Conservation (phyloP, 2,329 filamentous ascomycete species). For the Leptographium procerum region DNA sequence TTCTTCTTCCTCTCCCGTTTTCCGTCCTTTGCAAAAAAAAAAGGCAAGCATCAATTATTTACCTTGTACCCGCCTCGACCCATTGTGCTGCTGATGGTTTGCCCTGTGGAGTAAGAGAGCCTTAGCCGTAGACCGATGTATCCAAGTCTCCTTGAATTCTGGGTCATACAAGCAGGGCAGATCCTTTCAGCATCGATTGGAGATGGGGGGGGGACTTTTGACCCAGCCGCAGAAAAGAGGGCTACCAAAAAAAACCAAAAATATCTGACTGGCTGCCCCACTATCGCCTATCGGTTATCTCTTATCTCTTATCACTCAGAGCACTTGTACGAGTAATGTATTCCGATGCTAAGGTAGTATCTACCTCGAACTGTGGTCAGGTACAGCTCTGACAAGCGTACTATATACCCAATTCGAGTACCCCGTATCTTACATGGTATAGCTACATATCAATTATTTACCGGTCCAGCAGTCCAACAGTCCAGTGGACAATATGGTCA, state of each 20-base stretch:
- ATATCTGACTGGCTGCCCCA: background rate
- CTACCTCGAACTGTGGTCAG: too few species aligned
- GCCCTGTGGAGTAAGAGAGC: background rate
- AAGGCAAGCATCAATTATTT: too few species aligned
- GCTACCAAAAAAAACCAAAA: background rate
- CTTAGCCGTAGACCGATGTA: background rate
- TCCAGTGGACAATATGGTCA: slow-evolving; percentile 60
- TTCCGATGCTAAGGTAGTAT: too few species aligned
- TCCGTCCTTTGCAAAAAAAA: background rate
- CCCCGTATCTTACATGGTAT: slow-evolving; percentile 2
- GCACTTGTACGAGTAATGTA: too few species aligned
- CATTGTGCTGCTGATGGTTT: slow-evolving; percentile 1
- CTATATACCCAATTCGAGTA: too few species aligned
- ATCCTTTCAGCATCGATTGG: background rate
- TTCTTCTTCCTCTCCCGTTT: background rate
- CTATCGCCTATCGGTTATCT: background rate
- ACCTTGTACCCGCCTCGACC: slow-evolving; percentile 13
- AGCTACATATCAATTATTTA: slow-evolving; percentile 3
- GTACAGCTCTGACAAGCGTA: too few species aligned
- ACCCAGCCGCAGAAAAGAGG: background rate
- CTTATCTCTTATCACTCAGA: too few species aligned
- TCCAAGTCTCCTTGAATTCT: background rate
- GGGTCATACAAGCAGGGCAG: background rate
- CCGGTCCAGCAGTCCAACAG: slow-evolving; percentile 53
- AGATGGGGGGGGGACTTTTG: too few species aligned